Evolutionary conservation across 2,329 filamentous ascomycete genomes (phyloP).

Genomic region (Chrysosporium keratinophilum): DNA sequence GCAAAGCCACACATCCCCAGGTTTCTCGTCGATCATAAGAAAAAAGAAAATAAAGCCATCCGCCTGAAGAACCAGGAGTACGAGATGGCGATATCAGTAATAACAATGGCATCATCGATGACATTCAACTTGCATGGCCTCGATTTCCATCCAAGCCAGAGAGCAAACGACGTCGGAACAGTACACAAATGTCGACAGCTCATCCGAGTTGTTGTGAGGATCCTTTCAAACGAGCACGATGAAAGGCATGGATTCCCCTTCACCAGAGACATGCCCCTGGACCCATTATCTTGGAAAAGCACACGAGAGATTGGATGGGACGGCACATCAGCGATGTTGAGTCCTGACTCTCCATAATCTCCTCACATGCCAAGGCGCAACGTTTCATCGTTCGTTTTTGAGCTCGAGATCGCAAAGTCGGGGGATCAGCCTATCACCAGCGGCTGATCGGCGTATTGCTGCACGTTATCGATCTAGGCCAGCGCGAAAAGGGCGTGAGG

Average conservation of each 20-base stretch:
- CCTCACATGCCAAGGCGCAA: conserved; percentile 6
- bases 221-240: not conserved
- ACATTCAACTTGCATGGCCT: not conserved
- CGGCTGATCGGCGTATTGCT: not conserved
- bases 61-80: not conserved
- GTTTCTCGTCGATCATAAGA: not conserved
- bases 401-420: not conserved
- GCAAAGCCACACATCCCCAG: not conserved
- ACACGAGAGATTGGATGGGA: not conserved
- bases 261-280: not conserved
- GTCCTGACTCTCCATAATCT: not conserved
- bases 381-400: conserved; percentile 6
- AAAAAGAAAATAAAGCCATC: not conserved
- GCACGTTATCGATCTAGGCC: conserved; percentile 1
- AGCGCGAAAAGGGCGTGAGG: not conserved
- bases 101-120: not conserved
- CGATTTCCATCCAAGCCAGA: not conserved
- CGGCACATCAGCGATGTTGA: not conserved
- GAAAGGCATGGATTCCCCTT: conserved; percentile 1
- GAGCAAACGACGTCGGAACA: not conserved
- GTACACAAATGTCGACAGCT: not conserved
- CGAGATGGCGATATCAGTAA: not conserved
- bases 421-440: not conserved
- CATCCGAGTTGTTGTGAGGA: not conserved
- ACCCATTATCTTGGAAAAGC: conserved; percentile 2